Conservation (phyloP, 2,329 filamentous ascomycete genomes). For the Penicillium corylophilum region DNA sequence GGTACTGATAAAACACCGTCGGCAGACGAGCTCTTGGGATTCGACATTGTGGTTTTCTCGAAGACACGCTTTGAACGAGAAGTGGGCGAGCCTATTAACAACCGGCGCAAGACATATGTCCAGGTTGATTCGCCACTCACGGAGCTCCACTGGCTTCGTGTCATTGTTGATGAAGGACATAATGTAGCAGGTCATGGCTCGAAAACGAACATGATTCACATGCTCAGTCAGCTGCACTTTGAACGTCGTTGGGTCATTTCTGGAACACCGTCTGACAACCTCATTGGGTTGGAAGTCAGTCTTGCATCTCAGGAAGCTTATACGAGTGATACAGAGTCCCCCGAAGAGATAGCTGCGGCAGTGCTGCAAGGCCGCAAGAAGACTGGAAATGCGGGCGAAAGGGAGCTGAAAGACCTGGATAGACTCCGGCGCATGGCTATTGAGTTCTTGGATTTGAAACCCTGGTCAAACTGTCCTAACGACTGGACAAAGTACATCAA, state of each 20-base stretch:
- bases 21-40: slow-evolving; percentile 58
- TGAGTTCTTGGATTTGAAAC: slow-evolving; percentile 72
- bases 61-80: slow-evolving; percentile 70
- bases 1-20: slow-evolving; percentile 56
- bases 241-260: slow-evolving; percentile 85
- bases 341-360: slow-evolving; percentile 32
- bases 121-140: slow-evolving; percentile 63
- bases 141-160: slow-evolving; percentile 76
- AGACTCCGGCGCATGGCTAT: slow-evolving; percentile 65
- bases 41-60: slow-evolving; percentile 78
- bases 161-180: slow-evolving; percentile 92
- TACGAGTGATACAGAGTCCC: slow-evolving; percentile 35
- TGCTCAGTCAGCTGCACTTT: slow-evolving; percentile 56
- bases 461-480: slow-evolving; percentile 70
- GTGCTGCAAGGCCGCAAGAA: slow-evolving; percentile 35
- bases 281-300: slow-evolving; percentile 72
- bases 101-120: slow-evolving; percentile 43
- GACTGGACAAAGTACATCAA: slow-evolving; percentile 75
- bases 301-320: slow-evolving; percentile 45
- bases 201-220: slow-evolving; percentile 58
- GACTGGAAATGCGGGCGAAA: slow-evolving; percentile 45
- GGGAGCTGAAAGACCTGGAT: slow-evolving; percentile 64
- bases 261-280: slow-evolving; percentile 80
- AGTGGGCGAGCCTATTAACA: slow-evolving; percentile 54
- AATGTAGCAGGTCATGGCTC: slow-evolving; percentile 68